Percentiles rank a stretch among this genome's conserved stretches.
Evolutionary conservation across 202 grass and related monocot species (phyloP).

Genomic region (Saccharum hybrid): DNA sequence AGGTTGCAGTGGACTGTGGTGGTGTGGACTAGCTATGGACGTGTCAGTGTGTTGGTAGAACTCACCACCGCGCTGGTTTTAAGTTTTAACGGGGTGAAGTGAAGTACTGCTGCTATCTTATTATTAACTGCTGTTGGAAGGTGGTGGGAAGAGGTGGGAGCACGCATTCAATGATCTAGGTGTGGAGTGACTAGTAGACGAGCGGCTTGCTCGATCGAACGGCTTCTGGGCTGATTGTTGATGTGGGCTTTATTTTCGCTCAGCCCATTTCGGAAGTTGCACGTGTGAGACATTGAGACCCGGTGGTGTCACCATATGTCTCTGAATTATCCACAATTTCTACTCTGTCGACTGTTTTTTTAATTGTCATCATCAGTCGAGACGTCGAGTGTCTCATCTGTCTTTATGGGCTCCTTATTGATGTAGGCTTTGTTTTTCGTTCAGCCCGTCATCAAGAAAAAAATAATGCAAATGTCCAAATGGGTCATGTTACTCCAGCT

Average conservation of each 20-base stretch:
- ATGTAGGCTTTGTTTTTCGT: too few relatives aligned
- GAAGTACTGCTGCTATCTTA: not conserved
- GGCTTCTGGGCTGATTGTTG: not conserved
- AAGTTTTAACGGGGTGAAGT: slow-evolving; percentile 32
- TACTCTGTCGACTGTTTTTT: too few relatives aligned
- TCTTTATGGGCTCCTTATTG: too few relatives aligned
- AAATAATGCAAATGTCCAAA: not conserved
- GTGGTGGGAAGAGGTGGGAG: slow-evolving; percentile 18
- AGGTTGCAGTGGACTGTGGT: not conserved
- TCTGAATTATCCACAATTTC: too few relatives aligned
- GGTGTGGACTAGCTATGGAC: not conserved
- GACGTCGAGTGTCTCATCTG: too few relatives aligned
- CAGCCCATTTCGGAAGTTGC: too few relatives aligned
- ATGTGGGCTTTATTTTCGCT: too few relatives aligned
- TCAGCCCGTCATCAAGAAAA: too few relatives aligned
- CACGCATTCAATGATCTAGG: slow-evolving; percentile 23
- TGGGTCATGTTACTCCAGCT: not conserved
- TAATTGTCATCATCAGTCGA: too few relatives aligned
- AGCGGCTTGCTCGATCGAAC: not conserved
- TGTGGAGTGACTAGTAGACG: not conserved
- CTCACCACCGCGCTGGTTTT: not conserved
- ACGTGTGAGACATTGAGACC: too few relatives aligned
- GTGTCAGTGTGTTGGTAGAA: slow-evolving; percentile 15
- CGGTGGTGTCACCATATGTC: too few relatives aligned
- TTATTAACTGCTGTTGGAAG: not conserved